Conservation (phyloP, 2,329 filamentous ascomycete species). For the Berkeleyomyces rouxiae region DNA sequence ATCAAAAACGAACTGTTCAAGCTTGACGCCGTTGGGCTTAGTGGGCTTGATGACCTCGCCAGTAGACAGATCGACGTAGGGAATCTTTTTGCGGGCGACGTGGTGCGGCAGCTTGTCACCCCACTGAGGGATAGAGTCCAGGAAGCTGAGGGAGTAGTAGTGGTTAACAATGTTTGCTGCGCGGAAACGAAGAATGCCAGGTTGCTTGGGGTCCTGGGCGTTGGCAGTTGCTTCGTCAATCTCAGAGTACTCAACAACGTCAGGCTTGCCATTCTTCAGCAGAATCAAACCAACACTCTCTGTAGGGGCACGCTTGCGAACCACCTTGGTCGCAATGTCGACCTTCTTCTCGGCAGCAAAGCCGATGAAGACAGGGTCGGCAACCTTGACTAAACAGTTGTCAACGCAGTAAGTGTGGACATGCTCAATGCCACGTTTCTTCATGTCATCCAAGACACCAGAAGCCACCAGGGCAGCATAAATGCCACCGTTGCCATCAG, state of each 20-base stretch:
- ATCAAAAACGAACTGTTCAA: constrained; percentile 76
- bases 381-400: constrained; percentile 98
- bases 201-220: constrained; percentile 67
- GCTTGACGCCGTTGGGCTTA: constrained; percentile 94
- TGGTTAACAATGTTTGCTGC: constrained; percentile 99
- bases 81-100: constrained; percentile 97
- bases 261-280: constrained; percentile 86
- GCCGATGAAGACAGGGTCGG: constrained; percentile 87
- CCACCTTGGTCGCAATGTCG: constrained; percentile 97
- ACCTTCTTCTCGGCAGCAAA: constrained; percentile 78
- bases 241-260: constrained; percentile 97
- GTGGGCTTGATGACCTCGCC: constrained; percentile 77
- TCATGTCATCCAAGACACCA: constrained; percentile 74
- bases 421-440: constrained; percentile 76
- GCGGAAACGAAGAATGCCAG: constrained; percentile 77
- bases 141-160: constrained; percentile 92
- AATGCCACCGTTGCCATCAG: constrained; percentile 92
- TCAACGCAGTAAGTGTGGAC: constrained; percentile 97
- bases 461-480: constrained; percentile 78
- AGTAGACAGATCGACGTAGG: constrained; percentile 56
- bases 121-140: constrained; percentile 80
- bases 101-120: constrained; percentile 79
- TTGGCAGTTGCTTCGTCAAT: constrained; percentile 81
- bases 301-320: constrained; percentile 90
- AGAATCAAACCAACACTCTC: constrained; percentile 92